These are phyloP conservation scores for Colletotrichum eremochloae DNA, from an alignment of 2,329 filamentous ascomycete genomes.

Conservation along the genomic window DNA sequence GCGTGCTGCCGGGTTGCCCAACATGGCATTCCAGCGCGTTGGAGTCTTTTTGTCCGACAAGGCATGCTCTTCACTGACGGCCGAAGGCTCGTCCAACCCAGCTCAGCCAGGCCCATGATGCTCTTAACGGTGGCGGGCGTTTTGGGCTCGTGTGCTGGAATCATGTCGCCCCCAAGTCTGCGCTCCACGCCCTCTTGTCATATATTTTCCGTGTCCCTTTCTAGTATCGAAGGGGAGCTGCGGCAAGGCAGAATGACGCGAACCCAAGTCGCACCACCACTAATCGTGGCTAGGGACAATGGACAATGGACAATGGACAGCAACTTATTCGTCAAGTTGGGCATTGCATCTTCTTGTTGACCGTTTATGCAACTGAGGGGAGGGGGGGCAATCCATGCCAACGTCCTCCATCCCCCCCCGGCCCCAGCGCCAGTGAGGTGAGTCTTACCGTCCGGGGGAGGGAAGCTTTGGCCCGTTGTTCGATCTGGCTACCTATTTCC, in stretches of 20 bases:
- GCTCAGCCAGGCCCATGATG: not conserved
- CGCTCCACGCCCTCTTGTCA: slow-evolving; percentile 10
- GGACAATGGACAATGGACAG: not conserved
- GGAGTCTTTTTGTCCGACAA: not conserved
- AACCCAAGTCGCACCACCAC: not conserved
- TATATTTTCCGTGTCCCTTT: slow-evolving; percentile 6
- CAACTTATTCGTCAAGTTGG: not conserved
- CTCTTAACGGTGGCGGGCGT: slow-evolving; percentile 3
- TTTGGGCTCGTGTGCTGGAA: not conserved
- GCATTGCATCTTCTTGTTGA: not conserved
- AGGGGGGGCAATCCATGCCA: not conserved
- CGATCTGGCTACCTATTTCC: slow-evolving; percentile 33
- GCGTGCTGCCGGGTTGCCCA: slow-evolving; percentile 32
- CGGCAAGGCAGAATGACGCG: not conserved
- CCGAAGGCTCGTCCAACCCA: slow-evolving; percentile 22
- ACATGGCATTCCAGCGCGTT: slow-evolving; percentile 23
- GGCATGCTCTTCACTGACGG: slow-evolving; percentile 1
- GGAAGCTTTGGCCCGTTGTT: slow-evolving; percentile 32
- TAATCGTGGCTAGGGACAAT: not conserved
- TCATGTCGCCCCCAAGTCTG: not conserved
- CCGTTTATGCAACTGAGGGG: not conserved
- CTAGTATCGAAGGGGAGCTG: not conserved
- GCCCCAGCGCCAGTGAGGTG: not conserved
- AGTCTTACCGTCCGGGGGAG: slow-evolving; percentile 2
- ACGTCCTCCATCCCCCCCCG: not conserved